Conservation (phyloP, 2,329 filamentous ascomycete genomes). For the Talaromyces atroroseus region DNA sequence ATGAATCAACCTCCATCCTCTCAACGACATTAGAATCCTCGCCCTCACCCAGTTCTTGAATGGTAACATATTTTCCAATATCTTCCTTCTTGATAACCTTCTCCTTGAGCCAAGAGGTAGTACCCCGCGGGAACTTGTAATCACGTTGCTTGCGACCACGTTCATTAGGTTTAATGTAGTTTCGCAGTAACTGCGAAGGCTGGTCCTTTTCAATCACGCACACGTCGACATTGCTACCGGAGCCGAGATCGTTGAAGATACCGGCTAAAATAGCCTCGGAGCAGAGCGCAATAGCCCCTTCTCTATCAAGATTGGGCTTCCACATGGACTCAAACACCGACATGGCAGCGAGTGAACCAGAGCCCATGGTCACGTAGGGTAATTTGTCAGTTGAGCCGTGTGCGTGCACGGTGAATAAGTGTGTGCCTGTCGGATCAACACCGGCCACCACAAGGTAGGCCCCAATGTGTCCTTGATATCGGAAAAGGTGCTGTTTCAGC, state of each 20-base stretch:
- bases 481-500: constrained; percentile 98
- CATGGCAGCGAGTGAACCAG: constrained; percentile 93
- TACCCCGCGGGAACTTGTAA: constrained; percentile 84
- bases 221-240: constrained; percentile 94
- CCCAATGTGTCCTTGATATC: constrained; percentile 94
- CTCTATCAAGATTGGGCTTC: constrained; percentile 70
- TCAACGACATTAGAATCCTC: constrained; percentile 56
- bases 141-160: constrained; percentile 85
- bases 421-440: constrained; percentile 88
- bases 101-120: constrained; percentile 93
- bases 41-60: constrained; percentile 74
- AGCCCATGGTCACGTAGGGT: constrained; percentile 98
- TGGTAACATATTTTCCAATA: constrained; percentile 86
- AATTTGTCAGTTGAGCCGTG: constrained; percentile 98
- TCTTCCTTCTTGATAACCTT: constrained; percentile 93
- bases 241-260: constrained; percentile 98
- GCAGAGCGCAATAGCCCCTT: constrained; percentile 76
- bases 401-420: constrained; percentile 96
- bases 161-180: constrained; percentile 90
- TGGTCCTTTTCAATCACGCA: constrained; percentile 93
- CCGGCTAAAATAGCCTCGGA: constrained; percentile 87
- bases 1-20: constrained; percentile 59
- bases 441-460: constrained; percentile 97
- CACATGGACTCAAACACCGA: constrained; percentile 95
- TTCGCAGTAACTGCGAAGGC: constrained; percentile 79